phyloP scores from a whole-genome alignment of 148 eudicot genomes.

The Diospyros lotus region DNA sequence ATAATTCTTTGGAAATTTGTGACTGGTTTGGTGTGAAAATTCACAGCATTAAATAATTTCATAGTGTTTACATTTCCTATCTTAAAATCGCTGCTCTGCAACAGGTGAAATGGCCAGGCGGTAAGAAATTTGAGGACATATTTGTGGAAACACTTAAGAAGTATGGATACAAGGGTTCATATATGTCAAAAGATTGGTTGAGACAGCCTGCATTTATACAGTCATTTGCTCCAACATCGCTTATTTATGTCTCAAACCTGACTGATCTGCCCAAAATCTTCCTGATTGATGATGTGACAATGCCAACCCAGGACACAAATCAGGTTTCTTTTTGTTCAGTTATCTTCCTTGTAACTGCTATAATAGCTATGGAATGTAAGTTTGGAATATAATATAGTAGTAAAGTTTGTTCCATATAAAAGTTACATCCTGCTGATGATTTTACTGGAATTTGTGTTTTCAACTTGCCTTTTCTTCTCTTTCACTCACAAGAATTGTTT shows the following conservation, averaged over 20 bases:
- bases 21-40: background rate
- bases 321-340: constrained; percentile 48
- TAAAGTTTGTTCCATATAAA: too few relatives aligned
- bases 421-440: too few relatives aligned
- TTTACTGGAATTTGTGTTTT: too few relatives aligned
- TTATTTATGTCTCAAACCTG: constrained; percentile 63
- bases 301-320: constrained; percentile 83
- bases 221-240: constrained; percentile 93
- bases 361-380: background rate
- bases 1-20: too few relatives aligned
- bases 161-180: constrained; percentile 79
- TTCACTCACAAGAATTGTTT: too few relatives aligned
- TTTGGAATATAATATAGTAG: too few relatives aligned
- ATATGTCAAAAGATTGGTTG: constrained; percentile 83
- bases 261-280: constrained; percentile 84
- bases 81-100: constrained; percentile 1
- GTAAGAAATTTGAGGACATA: constrained; percentile 74
- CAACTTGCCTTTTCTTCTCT: too few relatives aligned
- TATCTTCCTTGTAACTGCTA: background rate
- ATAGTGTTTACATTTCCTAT: background rate
- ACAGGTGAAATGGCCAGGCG: constrained; percentile 90
- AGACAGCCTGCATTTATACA: constrained; percentile 90
- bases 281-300: constrained; percentile 60
- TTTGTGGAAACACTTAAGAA: constrained; percentile 78
- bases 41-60: background rate